Base-by-base conservation (phyloP, 257 asterid genomes). In the Gentiana straminea region DNA sequence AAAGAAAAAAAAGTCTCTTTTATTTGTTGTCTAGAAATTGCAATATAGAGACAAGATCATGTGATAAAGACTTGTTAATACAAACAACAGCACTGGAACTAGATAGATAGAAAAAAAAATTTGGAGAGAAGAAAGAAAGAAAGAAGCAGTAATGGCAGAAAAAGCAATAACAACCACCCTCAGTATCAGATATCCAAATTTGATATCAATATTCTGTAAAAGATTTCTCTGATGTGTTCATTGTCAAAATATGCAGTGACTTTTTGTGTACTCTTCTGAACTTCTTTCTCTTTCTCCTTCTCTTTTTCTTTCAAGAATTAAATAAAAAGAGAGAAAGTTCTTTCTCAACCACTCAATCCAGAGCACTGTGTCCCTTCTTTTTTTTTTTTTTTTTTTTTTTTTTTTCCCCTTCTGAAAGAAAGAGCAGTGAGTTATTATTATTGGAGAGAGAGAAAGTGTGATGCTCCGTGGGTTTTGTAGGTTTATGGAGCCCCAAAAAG, bases 361-460 rank as follows among this genome's bases (percentile, higher is more conserved):
- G 60, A 34, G 48, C 56, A 35, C 11, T 38, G 24, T 24, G 24
- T 24, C 24, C 24, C 24, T 24, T 24, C 24, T 24, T 24, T 24
- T 24, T 24, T 1, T 24, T 24, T 24, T 24, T 24, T 24, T 0
- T 24, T 24, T 24, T 24, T 24, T 24, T 24, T 24, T 24, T 24
- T 24, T 24, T 24, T 24, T 24, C n/a, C n/a, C 12, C 33, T 33
- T 15, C 34, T 58, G 44, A 43, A 39, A 43, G 53, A 56, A 63
- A 70, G 65, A 66, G 64, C 70, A 68, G 73, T 49, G 15, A 57
- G 71, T 61, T 79, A 79, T 24, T 24, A 24, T 79, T 79, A 76
- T 79, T 79, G 80, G 86, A 76, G 80, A 79, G 86, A 76, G 80
- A 73, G 68, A 51, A 45, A 9, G 67, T 3, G 13, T 49, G 66